Conservation (phyloP, 2,329 filamentous ascomycete species). For the Phialemoniopsis sp. region DNA sequence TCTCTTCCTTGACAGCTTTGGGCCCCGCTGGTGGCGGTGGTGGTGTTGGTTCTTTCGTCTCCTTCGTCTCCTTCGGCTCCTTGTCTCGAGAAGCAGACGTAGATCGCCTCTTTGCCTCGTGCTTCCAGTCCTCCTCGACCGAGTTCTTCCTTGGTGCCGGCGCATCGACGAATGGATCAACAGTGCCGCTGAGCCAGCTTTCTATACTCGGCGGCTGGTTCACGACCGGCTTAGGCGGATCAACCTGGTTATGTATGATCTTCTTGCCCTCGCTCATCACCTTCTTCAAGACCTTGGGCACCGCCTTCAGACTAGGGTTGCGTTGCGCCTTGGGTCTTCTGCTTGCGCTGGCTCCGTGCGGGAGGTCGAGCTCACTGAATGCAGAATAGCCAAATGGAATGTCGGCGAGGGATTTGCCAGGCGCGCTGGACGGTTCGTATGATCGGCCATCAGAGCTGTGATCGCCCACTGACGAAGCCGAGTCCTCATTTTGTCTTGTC, state of each 20-base stretch:
- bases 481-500: slow-evolving; percentile 29
- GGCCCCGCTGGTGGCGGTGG: neutral
- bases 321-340: slow-evolving; percentile 44
- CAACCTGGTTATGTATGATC: slow-evolving; percentile 57
- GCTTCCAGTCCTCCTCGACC: slow-evolving; percentile 27
- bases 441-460: slow-evolving; percentile 19
- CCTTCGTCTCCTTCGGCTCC: slow-evolving; percentile 6
- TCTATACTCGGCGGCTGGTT: slow-evolving; percentile 63
- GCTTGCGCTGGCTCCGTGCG: slow-evolving; percentile 38
- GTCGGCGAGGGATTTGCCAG: slow-evolving; percentile 52
- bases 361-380: slow-evolving; percentile 61
- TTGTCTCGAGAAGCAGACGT: slow-evolving; percentile 7
- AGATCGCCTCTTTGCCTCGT: slow-evolving; percentile 30
- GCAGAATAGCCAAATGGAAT: slow-evolving; percentile 62
- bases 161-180: slow-evolving; percentile 57
- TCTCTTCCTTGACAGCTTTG: neutral
- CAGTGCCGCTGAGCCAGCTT: slow-evolving; percentile 59
- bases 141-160: slow-evolving; percentile 20
- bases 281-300: slow-evolving; percentile 62
- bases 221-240: slow-evolving; percentile 44
- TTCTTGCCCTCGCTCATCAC: slow-evolving; percentile 62
- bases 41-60: neutral
- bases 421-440: slow-evolving; percentile 32
- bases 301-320: slow-evolving; percentile 53
- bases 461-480: slow-evolving; percentile 4